Percentiles rank a stretch among this genome's conserved stretches.
Conservation (phyloP, 1,139 yeast genomes). For the Meyerozyma athensensis region DNA sequence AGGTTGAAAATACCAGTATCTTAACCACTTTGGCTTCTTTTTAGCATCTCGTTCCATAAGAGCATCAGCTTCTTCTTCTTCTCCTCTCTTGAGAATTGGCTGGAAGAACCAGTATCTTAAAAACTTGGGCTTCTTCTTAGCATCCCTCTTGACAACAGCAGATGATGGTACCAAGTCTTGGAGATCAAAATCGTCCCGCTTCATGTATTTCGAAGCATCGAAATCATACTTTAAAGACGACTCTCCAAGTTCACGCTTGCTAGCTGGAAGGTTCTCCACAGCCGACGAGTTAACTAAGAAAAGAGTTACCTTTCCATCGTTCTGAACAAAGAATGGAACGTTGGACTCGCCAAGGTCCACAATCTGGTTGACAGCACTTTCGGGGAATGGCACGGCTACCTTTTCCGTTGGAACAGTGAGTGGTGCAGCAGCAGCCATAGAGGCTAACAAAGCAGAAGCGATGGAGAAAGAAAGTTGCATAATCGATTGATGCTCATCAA, state of each 20-base stretch:
- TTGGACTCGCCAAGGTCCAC: background rate
- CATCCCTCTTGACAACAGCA: background rate
- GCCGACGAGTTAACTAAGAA: constrained; percentile 1
- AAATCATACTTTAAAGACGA: background rate
- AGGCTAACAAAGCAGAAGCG: background rate
- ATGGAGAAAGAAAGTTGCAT: constrained; percentile 1
- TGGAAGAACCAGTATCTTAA: constrained; percentile 1
- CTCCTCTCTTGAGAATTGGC: background rate
- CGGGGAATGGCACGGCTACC: constrained; percentile 1
- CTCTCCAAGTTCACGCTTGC: background rate
- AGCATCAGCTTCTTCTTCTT: too few relatives aligned
- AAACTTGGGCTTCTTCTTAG: background rate
- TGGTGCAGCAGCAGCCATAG: background rate
- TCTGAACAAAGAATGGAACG: background rate
- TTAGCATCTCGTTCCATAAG: background rate
- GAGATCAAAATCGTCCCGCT: background rate
- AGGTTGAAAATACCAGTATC: background rate
- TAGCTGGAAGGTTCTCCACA: background rate
- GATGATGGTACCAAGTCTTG: background rate
- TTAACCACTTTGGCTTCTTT: background rate
- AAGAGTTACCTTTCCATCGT: background rate
- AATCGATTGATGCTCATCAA: constrained; percentile 1
- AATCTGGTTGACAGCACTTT: background rate
- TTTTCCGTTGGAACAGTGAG: background rate
- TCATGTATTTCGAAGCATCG: background rate